Evolutionary conservation across 2,329 filamentous ascomycete genomes (phyloP).

Genomic region (Aspergillus persii): DNA sequence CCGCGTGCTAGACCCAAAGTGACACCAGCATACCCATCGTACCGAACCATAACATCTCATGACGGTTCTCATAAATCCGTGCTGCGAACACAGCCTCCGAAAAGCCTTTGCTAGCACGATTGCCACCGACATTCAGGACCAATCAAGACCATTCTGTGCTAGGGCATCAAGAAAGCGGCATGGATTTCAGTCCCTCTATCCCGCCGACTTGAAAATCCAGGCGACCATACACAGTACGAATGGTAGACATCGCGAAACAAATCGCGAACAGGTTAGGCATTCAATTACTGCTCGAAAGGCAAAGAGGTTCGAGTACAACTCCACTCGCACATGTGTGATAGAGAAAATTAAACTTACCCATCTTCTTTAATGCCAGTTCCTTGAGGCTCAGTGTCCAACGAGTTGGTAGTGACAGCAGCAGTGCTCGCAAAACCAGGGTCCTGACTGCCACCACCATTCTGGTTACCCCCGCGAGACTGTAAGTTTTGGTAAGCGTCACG

Average conservation of each 20-base stretch:
- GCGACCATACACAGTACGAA: not conserved
- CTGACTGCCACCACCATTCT: conserved; percentile 26
- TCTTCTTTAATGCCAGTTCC: conserved; percentile 73
- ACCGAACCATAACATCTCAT: conserved; percentile 9
- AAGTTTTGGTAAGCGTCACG: conserved; percentile 21
- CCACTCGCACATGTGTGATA: not conserved
- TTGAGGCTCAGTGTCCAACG: conserved; percentile 34
- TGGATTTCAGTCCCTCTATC: conserved; percentile 7
- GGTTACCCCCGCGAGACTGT: conserved; percentile 23
- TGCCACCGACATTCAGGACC: not conserved
- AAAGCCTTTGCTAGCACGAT: not conserved
- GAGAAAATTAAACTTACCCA: conserved; percentile 67
- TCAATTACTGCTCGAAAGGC: not conserved
- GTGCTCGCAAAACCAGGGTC: conserved; percentile 24
- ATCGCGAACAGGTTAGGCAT: not conserved
- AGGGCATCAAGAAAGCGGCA: not conserved
- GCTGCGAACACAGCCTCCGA: not conserved
- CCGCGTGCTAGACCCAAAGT: conserved; percentile 12
- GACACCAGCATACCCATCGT: conserved; percentile 7
- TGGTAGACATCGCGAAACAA: not conserved
- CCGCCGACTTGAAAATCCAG: too few relatives aligned
- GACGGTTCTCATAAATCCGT: not conserved
- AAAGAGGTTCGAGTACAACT: conserved; percentile 18
- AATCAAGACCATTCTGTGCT: not conserved
- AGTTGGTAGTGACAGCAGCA: conserved; percentile 14